Conservation (phyloP, 2,329 filamentous ascomycete species). For the Cladophialophora chaetospira region DNA sequence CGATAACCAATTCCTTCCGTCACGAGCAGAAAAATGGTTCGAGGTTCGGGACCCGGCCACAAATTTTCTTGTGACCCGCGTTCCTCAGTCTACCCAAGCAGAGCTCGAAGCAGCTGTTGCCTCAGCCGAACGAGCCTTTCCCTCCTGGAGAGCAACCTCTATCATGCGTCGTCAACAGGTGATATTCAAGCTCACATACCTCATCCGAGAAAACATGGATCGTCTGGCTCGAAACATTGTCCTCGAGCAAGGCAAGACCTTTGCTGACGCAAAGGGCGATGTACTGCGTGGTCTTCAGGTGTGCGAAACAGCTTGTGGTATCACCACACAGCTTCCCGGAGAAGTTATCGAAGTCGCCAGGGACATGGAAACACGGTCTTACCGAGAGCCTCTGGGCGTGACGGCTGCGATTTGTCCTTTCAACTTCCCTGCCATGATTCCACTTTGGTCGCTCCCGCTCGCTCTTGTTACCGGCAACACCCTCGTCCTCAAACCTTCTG, state of each 20-base stretch:
- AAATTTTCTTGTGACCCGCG: slow-evolving; percentile 32
- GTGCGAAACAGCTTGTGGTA: too few species aligned
- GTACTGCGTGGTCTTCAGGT: slow-evolving; percentile 36
- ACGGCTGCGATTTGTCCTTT: slow-evolving; percentile 68
- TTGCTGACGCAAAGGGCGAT: slow-evolving; percentile 35
- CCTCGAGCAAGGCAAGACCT: slow-evolving; percentile 35
- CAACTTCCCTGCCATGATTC: slow-evolving; percentile 70
- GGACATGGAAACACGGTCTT: slow-evolving; percentile 66
- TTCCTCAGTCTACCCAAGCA: slow-evolving; percentile 31
- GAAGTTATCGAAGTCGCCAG: slow-evolving; percentile 22
- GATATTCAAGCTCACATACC: slow-evolving; percentile 18
- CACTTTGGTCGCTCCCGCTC: slow-evolving; percentile 66
- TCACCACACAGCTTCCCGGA: too few species aligned
- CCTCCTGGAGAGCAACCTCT: slow-evolving; percentile 29
- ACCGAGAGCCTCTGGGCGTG: slow-evolving; percentile 72
- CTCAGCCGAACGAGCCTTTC: slow-evolving; percentile 32
- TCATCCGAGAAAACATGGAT: slow-evolving; percentile 2
- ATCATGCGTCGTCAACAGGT: slow-evolving; percentile 28
- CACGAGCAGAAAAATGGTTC: slow-evolving; percentile 31
- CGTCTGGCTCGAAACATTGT: neutral
- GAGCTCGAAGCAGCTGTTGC: slow-evolving; percentile 34
- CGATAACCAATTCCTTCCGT: slow-evolving; percentile 29
- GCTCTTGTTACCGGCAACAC: slow-evolving; percentile 71
- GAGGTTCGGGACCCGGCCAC: slow-evolving; percentile 33
- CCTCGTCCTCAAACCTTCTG: slow-evolving; percentile 71